A percentile compares a stretch with the other conserved stretches of the same genome.
Conservation (phyloP, 2,329 filamentous ascomycete genomes). For the Colletotrichum sp. region DNA sequence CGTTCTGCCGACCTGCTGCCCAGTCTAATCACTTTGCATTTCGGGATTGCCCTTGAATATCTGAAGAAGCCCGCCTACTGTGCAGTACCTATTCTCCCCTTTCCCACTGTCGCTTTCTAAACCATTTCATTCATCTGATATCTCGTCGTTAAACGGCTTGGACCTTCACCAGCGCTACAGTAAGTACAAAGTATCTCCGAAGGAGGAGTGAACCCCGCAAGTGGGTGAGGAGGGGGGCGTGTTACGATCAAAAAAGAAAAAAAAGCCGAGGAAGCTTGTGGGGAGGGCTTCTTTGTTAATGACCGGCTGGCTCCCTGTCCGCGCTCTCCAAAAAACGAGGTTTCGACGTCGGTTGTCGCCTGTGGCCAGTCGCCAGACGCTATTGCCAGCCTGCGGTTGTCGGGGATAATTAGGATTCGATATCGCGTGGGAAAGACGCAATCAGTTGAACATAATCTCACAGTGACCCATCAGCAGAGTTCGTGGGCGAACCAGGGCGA, state of each 20-base stretch:
- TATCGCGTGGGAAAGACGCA: constrained; percentile 11
- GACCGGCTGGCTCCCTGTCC: neutral
- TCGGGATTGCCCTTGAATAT: neutral
- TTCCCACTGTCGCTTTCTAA: neutral
- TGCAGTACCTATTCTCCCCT: neutral
- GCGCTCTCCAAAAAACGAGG: neutral
- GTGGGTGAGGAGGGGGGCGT: neutral
- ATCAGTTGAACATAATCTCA: constrained; percentile 10
- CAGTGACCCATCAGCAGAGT: neutral
- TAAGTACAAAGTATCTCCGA: neutral
- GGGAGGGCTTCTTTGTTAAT: neutral
- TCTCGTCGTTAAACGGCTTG: neutral
- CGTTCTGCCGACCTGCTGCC: neutral
- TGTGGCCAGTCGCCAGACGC: neutral
- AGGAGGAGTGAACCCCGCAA: neutral
- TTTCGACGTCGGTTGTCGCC: neutral
- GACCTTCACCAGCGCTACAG: neutral
- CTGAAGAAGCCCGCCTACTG: neutral
- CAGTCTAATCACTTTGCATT: neutral
- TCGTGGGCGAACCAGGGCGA: neutral
- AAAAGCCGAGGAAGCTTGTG: constrained; percentile 11
- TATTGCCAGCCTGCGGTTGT: neutral
- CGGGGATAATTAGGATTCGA: neutral
- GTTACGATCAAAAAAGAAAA: neutral
- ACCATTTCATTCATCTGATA: neutral